Percentiles rank a stretch among this genome's conserved stretches.
Evolutionary conservation across 2,329 filamentous ascomycete genomes (phyloP).

Genomic region (Penicillium sp.): DNA sequence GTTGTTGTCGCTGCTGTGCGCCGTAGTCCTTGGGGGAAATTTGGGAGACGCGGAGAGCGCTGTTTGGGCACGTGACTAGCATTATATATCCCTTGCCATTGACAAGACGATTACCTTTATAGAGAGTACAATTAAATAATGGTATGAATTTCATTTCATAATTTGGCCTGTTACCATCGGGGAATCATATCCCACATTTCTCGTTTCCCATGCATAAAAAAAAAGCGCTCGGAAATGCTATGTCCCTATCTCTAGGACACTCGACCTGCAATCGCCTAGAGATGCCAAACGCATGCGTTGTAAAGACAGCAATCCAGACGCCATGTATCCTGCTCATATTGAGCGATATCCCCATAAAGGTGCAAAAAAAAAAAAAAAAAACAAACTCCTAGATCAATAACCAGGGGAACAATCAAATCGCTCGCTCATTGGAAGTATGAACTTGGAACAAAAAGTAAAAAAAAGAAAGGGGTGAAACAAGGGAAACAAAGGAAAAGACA

Average conservation of each 20-base stretch:
- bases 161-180: background rate
- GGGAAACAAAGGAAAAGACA: background rate
- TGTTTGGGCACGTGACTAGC: slow-evolving; percentile 19
- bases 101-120: background rate
- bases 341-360: slow-evolving; percentile 5
- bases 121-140: background rate
- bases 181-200: slow-evolving; percentile 4
- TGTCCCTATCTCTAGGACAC: background rate
- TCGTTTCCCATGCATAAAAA: slow-evolving; percentile 10
- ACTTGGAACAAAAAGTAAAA: background rate
- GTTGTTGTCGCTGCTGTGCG: slow-evolving; percentile 36
- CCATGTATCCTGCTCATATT: slow-evolving; percentile 6
- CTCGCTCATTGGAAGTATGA: slow-evolving; percentile 9
- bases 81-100: background rate
- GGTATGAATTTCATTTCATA: slow-evolving; percentile 5
- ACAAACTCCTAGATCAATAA: slow-evolving; percentile 2
- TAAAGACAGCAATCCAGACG: slow-evolving; percentile 6
- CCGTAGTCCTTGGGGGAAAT: slow-evolving; percentile 28
- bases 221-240: slow-evolving; percentile 3
- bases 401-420: slow-evolving; percentile 8
- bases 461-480: background rate
- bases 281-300: slow-evolving; percentile 1
- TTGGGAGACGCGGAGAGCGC: slow-evolving; percentile 20
- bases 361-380: background rate
- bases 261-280: slow-evolving; percentile 9